phyloP scores from a whole-genome alignment of 345 rosid genomes.

The Pistacia atlantica region DNA sequence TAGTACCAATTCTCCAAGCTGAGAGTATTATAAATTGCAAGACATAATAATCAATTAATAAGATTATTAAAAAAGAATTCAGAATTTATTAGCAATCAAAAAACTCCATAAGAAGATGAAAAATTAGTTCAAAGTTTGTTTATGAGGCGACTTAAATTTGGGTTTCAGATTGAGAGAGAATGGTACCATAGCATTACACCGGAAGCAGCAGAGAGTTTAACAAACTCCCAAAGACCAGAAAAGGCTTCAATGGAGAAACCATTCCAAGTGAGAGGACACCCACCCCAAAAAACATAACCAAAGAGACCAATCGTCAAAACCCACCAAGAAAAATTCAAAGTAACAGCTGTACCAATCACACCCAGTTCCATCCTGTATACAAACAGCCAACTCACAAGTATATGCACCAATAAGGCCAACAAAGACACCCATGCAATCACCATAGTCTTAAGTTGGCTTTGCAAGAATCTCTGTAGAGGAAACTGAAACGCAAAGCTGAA shows the following conservation, averaged over 20 bases:
- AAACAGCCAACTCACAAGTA: constrained; percentile 58
- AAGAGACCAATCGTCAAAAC: constrained; percentile 42
- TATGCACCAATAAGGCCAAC: constrained; percentile 47
- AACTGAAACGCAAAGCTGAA: constrained; percentile 71
- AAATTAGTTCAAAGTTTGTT: background rate
- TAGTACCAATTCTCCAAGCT: constrained; percentile 96
- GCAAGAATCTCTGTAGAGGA: constrained; percentile 70
- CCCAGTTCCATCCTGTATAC: constrained; percentile 52
- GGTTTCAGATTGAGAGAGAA: background rate
- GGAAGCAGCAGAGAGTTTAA: constrained; percentile 76
- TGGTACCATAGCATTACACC: constrained; percentile 81
- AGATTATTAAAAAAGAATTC: too few species aligned
- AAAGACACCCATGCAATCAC: constrained; percentile 53
- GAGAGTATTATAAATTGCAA: background rate
- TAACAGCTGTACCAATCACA: constrained; percentile 48
- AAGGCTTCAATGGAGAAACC: constrained; percentile 85
- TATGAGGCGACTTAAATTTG: too few species aligned
- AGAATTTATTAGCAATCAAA: background rate
- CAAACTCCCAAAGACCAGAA: constrained; percentile 70
- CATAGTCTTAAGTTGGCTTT: constrained; percentile 57
- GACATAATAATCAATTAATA: too few species aligned
- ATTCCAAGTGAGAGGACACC: constrained; percentile 77
- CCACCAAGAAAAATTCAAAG: constrained; percentile 72
- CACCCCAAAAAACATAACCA: constrained; percentile 49
- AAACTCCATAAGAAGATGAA: background rate